Base-by-base conservation (phyloP, 2,329 filamentous ascomycete species). In the Verticillium tricorpus region DNA sequence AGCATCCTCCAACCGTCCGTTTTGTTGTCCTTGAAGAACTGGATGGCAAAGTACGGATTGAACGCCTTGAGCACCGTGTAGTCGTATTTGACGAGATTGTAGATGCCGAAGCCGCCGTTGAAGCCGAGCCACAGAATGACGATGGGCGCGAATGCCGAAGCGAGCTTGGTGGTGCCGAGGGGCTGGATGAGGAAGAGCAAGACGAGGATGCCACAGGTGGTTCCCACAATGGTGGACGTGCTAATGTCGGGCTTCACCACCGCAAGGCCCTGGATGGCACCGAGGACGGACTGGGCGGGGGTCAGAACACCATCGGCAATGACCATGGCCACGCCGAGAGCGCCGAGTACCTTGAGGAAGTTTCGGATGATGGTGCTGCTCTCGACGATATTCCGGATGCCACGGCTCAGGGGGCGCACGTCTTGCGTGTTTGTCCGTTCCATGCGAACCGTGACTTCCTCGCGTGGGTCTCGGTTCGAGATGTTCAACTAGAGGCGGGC, bases 271-370 rank as follows among this genome's bases (percentile, higher is more conserved):
- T 91, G 88, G 17, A 90, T 84, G 2, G 88, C 88, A 31, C 88
- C 88, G 6, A 91, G 79, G 1, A 90, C 85, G 3, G 87, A 89
- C 70, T 91, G 88, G 1, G 88, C 88, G 0, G 88, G 88, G 1
- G 88, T 90, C 31, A 90, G 75, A 12, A 90, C 82, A 56, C 88
- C 87, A 70, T 90, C 80, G 5, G 80, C 78, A 74, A 90, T 86
- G 64, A 90, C 86, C 80, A 90, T 85, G 32, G 84, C 84, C 11
- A 90, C 88, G 12, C 85, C 87, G 9, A 90, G 74, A 1, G 90
- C 85, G 1, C 86, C 87, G 55, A 89, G 80, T 1, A 82, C 75
- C 69, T 89, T 88, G 19, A 91, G 74, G 0, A 85, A 65, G 12
- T 76, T 74, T 37, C 84, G 82, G 19, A 82, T 78, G 57, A 81